Percentiles rank a stretch among this genome's conserved stretches.
phyloP scores from a whole-genome alignment of 1,139 yeast genomes.

The Tardiomyces blankii region DNA sequence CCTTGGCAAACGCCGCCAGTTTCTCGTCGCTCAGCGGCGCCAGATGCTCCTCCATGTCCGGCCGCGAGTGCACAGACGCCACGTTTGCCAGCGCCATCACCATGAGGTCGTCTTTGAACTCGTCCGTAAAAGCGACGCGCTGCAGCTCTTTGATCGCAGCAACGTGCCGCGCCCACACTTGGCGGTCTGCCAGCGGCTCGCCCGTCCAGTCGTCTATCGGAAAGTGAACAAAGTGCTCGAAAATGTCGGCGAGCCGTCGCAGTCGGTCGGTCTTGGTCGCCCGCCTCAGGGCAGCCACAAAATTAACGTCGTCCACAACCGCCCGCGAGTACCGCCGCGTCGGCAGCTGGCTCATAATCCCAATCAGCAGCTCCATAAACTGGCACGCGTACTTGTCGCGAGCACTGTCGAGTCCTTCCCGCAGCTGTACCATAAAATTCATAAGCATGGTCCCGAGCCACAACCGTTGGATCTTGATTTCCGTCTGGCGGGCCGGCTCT shows the following conservation, averaged over 20 bases:
- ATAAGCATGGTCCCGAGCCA: constrained; percentile 17
- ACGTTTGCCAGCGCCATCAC: constrained; percentile 23
- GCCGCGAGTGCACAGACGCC: constrained; percentile 17
- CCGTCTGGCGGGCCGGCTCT: constrained; percentile 7
- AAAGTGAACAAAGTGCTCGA: constrained; percentile 25
- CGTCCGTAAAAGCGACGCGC: constrained; percentile 8
- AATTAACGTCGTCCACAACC: constrained; percentile 23
- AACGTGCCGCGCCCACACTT: constrained; percentile 10
- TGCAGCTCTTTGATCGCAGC: constrained; percentile 15
- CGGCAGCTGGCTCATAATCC: constrained; percentile 31
- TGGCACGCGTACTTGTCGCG: constrained; percentile 3
- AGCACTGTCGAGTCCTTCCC: not conserved
- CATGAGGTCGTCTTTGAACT: constrained; percentile 16
- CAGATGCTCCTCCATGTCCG: constrained; percentile 19
- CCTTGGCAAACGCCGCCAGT: constrained; percentile 10
- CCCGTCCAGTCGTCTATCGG: constrained; percentile 38
- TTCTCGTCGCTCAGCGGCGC: constrained; percentile 13
- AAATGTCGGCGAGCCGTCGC: constrained; percentile 9
- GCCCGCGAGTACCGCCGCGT: constrained; percentile 31
- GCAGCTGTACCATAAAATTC: constrained; percentile 6
- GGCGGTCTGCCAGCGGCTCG: constrained; percentile 13
- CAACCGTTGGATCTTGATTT: constrained; percentile 9
- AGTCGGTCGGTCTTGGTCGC: constrained; percentile 3
- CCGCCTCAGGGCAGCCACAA: constrained; percentile 11
- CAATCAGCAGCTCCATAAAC: constrained; percentile 21